Evolutionary conservation across 1,284 basidiomycete species (phyloP).

Genomic region (Ganoderma sinense): DNA sequence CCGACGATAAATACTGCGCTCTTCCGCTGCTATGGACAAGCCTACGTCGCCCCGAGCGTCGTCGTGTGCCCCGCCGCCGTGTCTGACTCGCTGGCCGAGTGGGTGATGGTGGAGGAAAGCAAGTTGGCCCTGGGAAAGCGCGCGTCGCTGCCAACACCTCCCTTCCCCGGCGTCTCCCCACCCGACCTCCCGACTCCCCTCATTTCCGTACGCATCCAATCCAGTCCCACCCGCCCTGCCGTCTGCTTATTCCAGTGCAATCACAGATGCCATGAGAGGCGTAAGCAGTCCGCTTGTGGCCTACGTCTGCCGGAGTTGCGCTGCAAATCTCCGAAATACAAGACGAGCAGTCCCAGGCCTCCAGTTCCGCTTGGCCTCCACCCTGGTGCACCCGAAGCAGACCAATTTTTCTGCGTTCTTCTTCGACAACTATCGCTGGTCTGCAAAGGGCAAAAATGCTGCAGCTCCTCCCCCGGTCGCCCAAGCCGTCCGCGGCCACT

Average conservation of each 20-base stretch:
- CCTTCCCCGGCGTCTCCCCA: constrained; percentile 5
- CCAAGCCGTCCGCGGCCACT: constrained; percentile 21
- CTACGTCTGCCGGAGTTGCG: constrained; percentile 33
- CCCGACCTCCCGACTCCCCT: constrained; percentile 4
- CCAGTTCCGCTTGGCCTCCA: constrained; percentile 28
- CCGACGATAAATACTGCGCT: constrained; percentile 28
- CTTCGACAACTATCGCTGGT: constrained; percentile 63
- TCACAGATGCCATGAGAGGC: constrained; percentile 21
- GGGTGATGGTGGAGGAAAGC: constrained; percentile 29
- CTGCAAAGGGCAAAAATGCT: constrained; percentile 22
- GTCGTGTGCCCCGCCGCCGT: constrained; percentile 22
- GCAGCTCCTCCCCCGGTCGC: constrained; percentile 17
- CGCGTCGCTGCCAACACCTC: constrained; percentile 5
- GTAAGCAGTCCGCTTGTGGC: constrained; percentile 14
- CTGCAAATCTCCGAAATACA: constrained; percentile 19
- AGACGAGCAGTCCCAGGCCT: constrained; percentile 15
- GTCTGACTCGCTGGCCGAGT: constrained; percentile 17
- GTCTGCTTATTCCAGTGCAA: background rate
- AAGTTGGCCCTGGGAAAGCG: constrained; percentile 23
- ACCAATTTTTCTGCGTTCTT: constrained; percentile 62
- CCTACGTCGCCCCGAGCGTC: constrained; percentile 26
- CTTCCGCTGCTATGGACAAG: constrained; percentile 24
- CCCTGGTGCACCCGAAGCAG: constrained; percentile 34
- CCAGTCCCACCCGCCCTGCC: background rate
- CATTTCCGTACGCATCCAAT: constrained; percentile 9